Conservation (phyloP, 495 filamentous ascomycete genomes). For the Aspergillus cavernicola region DNA sequence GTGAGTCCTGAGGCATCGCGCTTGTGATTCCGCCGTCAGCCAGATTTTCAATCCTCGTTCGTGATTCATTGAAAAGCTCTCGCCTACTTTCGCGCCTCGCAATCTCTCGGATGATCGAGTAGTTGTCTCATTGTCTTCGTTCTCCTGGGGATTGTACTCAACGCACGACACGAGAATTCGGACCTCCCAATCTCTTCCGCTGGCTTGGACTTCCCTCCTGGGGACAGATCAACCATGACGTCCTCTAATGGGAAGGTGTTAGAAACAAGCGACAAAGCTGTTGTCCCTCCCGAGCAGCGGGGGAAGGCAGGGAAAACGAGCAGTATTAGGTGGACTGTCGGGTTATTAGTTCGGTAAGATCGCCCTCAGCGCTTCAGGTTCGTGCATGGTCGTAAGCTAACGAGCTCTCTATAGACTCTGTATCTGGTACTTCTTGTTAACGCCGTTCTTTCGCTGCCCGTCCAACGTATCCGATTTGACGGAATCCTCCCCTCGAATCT, state of each 20-base stretch:
- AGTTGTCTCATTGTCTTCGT: background rate
- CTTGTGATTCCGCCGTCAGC: conserved; percentile 7
- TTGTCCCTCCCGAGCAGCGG: conserved; percentile 6
- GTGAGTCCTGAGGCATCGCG: background rate
- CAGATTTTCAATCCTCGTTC: background rate
- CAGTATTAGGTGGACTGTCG: conserved; percentile 50
- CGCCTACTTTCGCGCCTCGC: background rate
- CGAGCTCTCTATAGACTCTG: conserved; percentile 53
- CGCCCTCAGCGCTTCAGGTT: background rate
- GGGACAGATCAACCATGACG: conserved; percentile 18
- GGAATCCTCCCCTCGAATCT: conserved; percentile 70
- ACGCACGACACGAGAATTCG: conserved; percentile 2
- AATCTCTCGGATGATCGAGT: background rate
- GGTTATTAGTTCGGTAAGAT: conserved; percentile 58
- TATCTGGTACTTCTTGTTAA: conserved; percentile 82
- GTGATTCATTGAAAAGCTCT: conserved; percentile 1
- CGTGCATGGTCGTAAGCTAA: background rate
- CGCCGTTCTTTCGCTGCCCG: conserved; percentile 79
- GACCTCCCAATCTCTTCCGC: conserved; percentile 10
- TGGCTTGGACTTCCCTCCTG: conserved; percentile 1
- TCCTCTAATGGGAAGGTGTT: conserved; percentile 27
- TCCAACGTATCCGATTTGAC: conserved; percentile 60
- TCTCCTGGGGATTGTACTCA: background rate
- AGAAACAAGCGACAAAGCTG: conserved; percentile 19
- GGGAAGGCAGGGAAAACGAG: conserved; percentile 26